A percentile compares a stretch with the other conserved stretches of the same genome.
Conservation (phyloP, 2,329 filamentous ascomycete genomes). For the Fusarium algeriense region DNA sequence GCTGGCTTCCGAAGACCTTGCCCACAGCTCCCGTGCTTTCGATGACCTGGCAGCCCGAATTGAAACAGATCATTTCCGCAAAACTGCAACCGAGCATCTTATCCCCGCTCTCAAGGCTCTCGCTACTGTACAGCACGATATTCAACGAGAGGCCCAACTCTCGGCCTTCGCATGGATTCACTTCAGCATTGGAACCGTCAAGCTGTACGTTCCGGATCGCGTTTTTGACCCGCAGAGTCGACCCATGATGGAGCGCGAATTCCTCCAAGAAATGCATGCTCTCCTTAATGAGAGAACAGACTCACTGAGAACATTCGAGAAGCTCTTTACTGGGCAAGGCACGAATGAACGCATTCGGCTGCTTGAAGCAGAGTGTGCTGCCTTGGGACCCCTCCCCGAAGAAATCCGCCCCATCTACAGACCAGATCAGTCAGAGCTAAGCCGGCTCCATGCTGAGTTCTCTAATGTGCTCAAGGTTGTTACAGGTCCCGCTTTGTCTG, state of each 20-base stretch:
- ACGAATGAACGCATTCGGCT: conserved; percentile 75
- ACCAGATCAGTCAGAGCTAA: conserved; percentile 75
- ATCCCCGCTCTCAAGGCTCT: conserved; percentile 61
- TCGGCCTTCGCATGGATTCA: conserved; percentile 76
- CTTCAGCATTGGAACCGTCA: conserved; percentile 79
- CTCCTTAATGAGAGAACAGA: conserved; percentile 68
- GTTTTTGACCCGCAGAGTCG: conserved; percentile 83
- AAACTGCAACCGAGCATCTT: conserved; percentile 58
- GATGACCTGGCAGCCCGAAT: conserved; percentile 43
- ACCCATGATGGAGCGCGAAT: conserved; percentile 73
- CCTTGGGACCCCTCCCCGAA: conserved; percentile 75
- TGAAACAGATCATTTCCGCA: conserved; percentile 53
- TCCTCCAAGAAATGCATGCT: conserved; percentile 65
- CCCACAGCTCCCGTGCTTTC: conserved; percentile 28
- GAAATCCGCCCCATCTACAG: conserved; percentile 77
- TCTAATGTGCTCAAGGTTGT: conserved; percentile 78
- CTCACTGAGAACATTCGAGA: conserved; percentile 74
- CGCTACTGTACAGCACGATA: conserved; percentile 44
- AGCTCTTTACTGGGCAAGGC: conserved; percentile 73
- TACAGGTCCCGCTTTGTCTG: conserved; percentile 61
- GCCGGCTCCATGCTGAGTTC: conserved; percentile 84
- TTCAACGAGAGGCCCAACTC: conserved; percentile 46
- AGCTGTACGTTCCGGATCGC: conserved; percentile 86
- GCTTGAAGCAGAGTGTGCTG: conserved; percentile 70
- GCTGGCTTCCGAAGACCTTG: conserved; percentile 28